Conservation (phyloP, 2,329 filamentous ascomycete species). For the Ilyonectria destructans region DNA sequence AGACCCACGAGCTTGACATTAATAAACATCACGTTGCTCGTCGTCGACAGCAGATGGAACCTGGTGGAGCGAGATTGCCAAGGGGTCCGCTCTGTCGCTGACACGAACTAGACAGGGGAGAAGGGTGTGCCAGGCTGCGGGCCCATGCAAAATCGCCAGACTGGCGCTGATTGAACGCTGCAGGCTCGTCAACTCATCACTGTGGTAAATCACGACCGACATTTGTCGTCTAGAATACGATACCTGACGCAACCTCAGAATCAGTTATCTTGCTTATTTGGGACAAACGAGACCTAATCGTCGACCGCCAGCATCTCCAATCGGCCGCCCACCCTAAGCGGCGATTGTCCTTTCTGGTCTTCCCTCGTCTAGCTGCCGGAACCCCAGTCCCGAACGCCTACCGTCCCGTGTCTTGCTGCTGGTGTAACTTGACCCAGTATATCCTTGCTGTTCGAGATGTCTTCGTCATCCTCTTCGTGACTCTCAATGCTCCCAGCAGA, state of each 20-base stretch:
- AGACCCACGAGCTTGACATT: conserved; percentile 41
- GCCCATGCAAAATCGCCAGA: conserved; percentile 32
- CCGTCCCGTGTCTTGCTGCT: conserved; percentile 38
- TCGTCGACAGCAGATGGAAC: conserved; percentile 26
- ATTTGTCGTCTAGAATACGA: conserved; percentile 1
- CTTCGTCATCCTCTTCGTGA: conserved; percentile 2
- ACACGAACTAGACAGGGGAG: conserved; percentile 40
- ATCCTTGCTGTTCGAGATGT: background rate
- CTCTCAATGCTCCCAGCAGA: conserved; percentile 10
- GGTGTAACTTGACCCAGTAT: conserved; percentile 29
- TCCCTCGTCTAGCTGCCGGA: conserved; percentile 14
- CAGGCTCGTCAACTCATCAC: conserved; percentile 19
- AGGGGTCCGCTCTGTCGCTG: conserved; percentile 36
- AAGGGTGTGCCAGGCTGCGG: conserved; percentile 31
- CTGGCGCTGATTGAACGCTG: conserved; percentile 27
- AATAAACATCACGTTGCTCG: conserved; percentile 35
- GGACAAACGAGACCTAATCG: background rate
- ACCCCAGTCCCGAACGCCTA: background rate
- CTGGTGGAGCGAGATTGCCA: conserved; percentile 40
- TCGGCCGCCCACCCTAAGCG: background rate
- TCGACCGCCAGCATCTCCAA: background rate
- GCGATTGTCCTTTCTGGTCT: background rate
- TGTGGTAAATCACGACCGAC: conserved; percentile 5
- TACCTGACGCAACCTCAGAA: conserved; percentile 15
- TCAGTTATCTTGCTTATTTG: conserved; percentile 14